A percentile compares a stretch with the other conserved stretches of the same genome.
Evolutionary conservation across 2,329 filamentous ascomycete species (phyloP).

Genomic region (Lachnellula arida): DNA sequence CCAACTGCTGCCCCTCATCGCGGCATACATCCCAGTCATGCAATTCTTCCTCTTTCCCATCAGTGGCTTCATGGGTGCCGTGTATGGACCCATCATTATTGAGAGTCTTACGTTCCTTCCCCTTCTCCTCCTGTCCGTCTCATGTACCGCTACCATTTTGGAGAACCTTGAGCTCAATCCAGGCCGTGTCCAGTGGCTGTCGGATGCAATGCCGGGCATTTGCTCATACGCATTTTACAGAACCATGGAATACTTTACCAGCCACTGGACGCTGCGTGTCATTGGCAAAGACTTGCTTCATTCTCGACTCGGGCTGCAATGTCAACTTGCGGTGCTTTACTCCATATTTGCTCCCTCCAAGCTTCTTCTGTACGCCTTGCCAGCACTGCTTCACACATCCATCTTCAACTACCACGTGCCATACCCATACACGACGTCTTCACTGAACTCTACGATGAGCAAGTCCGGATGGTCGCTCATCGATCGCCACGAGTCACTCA

Average conservation of each 20-base stretch:
- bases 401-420: constrained; percentile 71
- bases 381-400: constrained; percentile 67
- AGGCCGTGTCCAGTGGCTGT: constrained; percentile 49
- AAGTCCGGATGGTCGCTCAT: constrained; percentile 68
- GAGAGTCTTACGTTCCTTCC: constrained; percentile 71
- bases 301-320: constrained; percentile 67
- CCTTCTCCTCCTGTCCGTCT: constrained; percentile 58
- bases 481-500: constrained; percentile 78
- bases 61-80: constrained; percentile 62
- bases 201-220: constrained; percentile 61
- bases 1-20: constrained; percentile 64
- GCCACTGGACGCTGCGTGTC: constrained; percentile 39
- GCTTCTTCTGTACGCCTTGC: constrained; percentile 60
- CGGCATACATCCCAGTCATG: constrained; percentile 67
- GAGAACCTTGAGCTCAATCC: constrained; percentile 54
- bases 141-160: constrained; percentile 59
- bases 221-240: constrained; percentile 63
- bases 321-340: constrained; percentile 62
- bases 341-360: constrained; percentile 64
- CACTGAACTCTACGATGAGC: constrained; percentile 62
- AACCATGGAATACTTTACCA: constrained; percentile 33
- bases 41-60: constrained; percentile 67
- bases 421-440: constrained; percentile 52
- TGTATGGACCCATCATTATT: constrained; percentile 69
- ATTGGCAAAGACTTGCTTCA: constrained; percentile 61